Percentiles rank a stretch among this genome's conserved stretches.
These are phyloP conservation scores for Exophiala sideris DNA, from an alignment of 2,329 filamentous ascomycete genomes.

Conservation along the genomic window DNA sequence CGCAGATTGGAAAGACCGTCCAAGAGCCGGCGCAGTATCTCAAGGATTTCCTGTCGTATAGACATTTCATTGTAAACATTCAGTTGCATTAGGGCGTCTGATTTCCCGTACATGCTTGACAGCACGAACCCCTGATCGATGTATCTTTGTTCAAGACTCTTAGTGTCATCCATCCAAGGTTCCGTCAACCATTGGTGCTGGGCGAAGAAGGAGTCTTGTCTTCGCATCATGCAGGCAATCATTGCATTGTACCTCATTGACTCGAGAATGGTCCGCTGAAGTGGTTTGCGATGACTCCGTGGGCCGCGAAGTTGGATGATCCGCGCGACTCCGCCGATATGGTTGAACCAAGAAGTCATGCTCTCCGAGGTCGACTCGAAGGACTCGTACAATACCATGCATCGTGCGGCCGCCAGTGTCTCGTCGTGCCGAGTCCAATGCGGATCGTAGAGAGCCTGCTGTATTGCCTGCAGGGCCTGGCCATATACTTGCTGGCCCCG, in stretches of 20 bases:
- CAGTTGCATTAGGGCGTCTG: not conserved
- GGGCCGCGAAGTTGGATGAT: constrained; percentile 13
- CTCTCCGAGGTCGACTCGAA: constrained; percentile 13
- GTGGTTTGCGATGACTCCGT: not conserved
- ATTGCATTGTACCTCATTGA: constrained; percentile 10
- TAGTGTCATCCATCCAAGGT: constrained; percentile 5
- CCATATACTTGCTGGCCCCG: constrained; percentile 11
- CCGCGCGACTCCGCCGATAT: constrained; percentile 7
- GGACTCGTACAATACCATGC: constrained; percentile 11
- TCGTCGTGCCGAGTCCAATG: not conserved
- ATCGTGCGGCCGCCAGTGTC: constrained; percentile 9
- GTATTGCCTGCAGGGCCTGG: constrained; percentile 5
- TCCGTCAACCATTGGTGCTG: constrained; percentile 3
- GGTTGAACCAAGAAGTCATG: constrained; percentile 14
- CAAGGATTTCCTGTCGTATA: no score
- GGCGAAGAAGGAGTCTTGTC: constrained; percentile 1
- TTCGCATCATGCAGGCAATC: constrained; percentile 5
- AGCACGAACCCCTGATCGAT: constrained; percentile 12
- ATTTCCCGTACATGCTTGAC: not conserved
- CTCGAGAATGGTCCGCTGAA: constrained; percentile 9
- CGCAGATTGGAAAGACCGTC: no score
- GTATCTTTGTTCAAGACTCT: constrained; percentile 7
- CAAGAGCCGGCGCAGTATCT: no score
- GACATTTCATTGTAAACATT: not conserved
- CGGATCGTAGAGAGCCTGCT: constrained; percentile 3